Evolutionary conservation across 768 basidiomycete genomes (phyloP).

Genomic region (Dioszegia hungarica): DNA sequence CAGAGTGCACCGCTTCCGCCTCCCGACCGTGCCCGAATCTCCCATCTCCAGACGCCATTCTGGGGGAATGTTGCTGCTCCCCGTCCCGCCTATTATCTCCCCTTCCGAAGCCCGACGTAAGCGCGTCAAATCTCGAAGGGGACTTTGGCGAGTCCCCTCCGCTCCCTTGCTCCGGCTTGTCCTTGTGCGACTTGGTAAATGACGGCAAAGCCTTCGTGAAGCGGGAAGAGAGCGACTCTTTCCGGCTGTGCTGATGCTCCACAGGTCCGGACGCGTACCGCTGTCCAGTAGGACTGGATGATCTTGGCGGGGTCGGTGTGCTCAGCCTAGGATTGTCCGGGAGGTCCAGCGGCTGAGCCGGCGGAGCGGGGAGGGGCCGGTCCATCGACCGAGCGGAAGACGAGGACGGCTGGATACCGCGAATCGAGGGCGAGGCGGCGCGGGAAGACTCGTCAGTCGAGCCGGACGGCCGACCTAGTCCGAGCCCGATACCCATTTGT

Average conservation of each 20-base stretch:
- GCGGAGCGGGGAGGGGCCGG: constrained; percentile 1
- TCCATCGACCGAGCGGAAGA: not conserved
- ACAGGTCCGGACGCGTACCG: not conserved
- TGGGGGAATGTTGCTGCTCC: too few species aligned
- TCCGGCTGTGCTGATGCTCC: constrained; percentile 1
- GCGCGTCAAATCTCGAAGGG: not conserved
- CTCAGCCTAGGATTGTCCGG: not conserved
- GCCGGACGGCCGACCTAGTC: not conserved
- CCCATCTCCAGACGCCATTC: too few species aligned
- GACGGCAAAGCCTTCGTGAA: constrained; percentile 1
- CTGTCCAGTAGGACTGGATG: not conserved
- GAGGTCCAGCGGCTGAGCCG: not conserved
- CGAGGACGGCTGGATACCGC: not conserved
- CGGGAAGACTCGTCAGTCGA: not conserved
- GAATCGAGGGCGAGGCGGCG: not conserved
- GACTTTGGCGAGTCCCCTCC: constrained; percentile 1
- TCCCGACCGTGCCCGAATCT: not conserved
- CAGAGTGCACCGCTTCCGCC: too few species aligned
- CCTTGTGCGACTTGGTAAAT: not conserved
- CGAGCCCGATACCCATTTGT: not conserved
- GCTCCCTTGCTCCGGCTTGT: not conserved
- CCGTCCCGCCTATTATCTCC: not conserved
- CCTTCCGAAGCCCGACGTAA: not conserved
- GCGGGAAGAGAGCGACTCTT: constrained; percentile 12
- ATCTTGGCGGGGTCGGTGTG: not conserved